Percentiles rank a stretch among this genome's conserved stretches.
Conservation (phyloP, 331 rosid species). For the Cydonia oblonga region DNA sequence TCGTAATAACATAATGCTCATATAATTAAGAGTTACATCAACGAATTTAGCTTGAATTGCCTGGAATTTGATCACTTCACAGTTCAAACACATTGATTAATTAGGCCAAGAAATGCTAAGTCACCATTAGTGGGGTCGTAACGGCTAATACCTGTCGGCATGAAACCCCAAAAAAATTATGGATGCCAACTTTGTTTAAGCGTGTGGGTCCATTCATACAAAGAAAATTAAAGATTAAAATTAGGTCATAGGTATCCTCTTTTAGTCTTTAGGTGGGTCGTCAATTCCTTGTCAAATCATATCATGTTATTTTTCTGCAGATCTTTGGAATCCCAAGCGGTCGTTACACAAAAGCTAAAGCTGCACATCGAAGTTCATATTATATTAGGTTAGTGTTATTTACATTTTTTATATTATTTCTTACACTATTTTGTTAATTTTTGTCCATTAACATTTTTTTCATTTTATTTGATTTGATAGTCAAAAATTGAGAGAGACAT, state of each 20-base stretch:
- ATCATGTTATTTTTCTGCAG: constrained; percentile 30
- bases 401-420: too few species aligned
- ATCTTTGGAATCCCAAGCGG: constrained; percentile 79
- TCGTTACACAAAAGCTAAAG: constrained; percentile 25
- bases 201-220: constrained; percentile 58
- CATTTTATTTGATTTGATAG: accelerated
- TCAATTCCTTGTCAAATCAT: constrained; percentile 62
- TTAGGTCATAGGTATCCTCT: constrained; percentile 20
- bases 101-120: constrained; percentile 12
- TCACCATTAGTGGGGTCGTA: constrained; percentile 49
- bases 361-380: constrained; percentile 11
- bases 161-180: constrained; percentile 37
- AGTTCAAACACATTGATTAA: background rate
- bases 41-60: constrained; percentile 11
- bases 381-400: background rate
- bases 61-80: background rate
- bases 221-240: constrained; percentile 3
- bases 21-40: constrained; percentile 12
- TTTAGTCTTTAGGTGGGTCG: constrained; percentile 67
- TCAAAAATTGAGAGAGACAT: too few species aligned
- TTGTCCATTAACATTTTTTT: too few species aligned
- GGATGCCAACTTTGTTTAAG: constrained; percentile 69
- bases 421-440: too few species aligned
- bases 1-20: background rate
- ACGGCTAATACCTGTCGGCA: constrained; percentile 51